Conservation (phyloP, 139 green algal genomes). For the Pseudopediastrum boryanum region DNA sequence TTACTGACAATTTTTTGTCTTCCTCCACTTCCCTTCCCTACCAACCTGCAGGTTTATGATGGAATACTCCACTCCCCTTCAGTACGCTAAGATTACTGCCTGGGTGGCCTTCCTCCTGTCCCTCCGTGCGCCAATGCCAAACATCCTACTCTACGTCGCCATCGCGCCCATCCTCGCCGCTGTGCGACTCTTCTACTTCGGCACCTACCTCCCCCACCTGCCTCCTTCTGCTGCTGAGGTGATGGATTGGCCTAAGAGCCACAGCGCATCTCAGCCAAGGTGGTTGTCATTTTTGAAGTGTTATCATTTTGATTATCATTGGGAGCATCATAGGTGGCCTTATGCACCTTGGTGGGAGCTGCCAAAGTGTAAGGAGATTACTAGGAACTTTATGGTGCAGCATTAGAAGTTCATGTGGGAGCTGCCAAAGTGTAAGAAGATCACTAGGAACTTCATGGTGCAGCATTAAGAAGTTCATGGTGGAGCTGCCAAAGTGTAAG, state of each 20-base stretch:
- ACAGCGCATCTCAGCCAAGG: slow-evolving; percentile 8
- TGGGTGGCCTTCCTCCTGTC: slow-evolving; percentile 17
- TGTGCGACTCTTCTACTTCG: slow-evolving; percentile 41
- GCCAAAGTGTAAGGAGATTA: slow-evolving; percentile 30
- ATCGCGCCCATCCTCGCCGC: slow-evolving; percentile 48
- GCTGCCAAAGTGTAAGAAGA: not conserved
- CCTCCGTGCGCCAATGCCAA: slow-evolving; percentile 45
- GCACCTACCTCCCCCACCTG: slow-evolving; percentile 40
- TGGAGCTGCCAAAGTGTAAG: too few relatives aligned
- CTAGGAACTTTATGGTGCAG: not conserved
- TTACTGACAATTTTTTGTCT: too few relatives aligned
- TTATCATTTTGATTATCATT: slow-evolving; percentile 51
- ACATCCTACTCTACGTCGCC: slow-evolving; percentile 52
- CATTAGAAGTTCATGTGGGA: not conserved
- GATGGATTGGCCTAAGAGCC: slow-evolving; percentile 52
- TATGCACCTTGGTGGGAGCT: slow-evolving; percentile 61
- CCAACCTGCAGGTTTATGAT: slow-evolving; percentile 50
- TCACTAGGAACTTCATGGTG: too few relatives aligned
- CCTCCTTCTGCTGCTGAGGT: not conserved
- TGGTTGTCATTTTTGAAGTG: slow-evolving; percentile 53
- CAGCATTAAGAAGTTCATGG: too few relatives aligned
- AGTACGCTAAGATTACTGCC: slow-evolving; percentile 45
- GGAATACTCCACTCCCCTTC: slow-evolving; percentile 43
- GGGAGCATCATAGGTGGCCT: slow-evolving; percentile 49
- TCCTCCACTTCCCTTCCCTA: not conserved